A percentile compares a stretch with the other conserved stretches of the same genome.
Conservation (phyloP, 139 green algal species). For the Chlorella sorokiniana region DNA sequence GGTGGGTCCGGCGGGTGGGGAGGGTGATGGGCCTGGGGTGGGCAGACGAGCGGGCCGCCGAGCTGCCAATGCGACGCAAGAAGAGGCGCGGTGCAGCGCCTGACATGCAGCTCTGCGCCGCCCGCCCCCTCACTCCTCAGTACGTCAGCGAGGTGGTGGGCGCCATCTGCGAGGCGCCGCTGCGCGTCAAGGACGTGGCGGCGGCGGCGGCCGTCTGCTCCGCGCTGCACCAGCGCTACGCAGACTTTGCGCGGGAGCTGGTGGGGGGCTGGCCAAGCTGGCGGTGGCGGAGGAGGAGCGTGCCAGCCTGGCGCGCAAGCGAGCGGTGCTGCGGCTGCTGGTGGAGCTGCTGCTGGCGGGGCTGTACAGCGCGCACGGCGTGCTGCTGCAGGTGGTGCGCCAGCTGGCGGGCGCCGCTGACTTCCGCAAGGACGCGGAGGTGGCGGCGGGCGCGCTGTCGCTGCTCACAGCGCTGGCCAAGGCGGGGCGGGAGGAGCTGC, state of each 20-base stretch:
- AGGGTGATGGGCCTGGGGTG: neutral
- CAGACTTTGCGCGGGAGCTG: conserved; percentile 69
- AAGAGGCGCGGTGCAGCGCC: no score
- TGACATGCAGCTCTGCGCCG: neutral
- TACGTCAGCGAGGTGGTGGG: conserved; percentile 92
- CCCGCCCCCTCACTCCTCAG: conserved; percentile 43
- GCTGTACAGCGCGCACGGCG: conserved; percentile 52
- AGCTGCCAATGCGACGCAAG: no score
- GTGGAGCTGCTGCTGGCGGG: conserved; percentile 83
- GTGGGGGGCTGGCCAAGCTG: conserved; percentile 49
- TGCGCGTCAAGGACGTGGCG: conserved; percentile 79
- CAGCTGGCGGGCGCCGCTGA: conserved; percentile 47
- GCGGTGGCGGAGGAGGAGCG: conserved; percentile 59
- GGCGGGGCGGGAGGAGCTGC: conserved; percentile 63
- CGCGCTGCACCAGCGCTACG: conserved; percentile 85
- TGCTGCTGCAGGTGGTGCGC: conserved; percentile 68
- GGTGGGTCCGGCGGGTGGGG: conserved; percentile 40
- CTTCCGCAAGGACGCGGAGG: conserved; percentile 60
- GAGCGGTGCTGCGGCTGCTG: conserved; percentile 79
- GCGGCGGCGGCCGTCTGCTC: conserved; percentile 83
- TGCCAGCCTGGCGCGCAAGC: conserved; percentile 46
- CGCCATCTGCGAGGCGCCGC: conserved; percentile 83
- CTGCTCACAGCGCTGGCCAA: conserved; percentile 80
- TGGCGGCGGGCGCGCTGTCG: conserved; percentile 51
- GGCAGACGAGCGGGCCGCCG: no score